A percentile compares a stretch with the other conserved stretches of the same genome.
phyloP scores from a whole-genome alignment of 2,329 filamentous ascomycete genomes.

The Ilyonectria destructans region DNA sequence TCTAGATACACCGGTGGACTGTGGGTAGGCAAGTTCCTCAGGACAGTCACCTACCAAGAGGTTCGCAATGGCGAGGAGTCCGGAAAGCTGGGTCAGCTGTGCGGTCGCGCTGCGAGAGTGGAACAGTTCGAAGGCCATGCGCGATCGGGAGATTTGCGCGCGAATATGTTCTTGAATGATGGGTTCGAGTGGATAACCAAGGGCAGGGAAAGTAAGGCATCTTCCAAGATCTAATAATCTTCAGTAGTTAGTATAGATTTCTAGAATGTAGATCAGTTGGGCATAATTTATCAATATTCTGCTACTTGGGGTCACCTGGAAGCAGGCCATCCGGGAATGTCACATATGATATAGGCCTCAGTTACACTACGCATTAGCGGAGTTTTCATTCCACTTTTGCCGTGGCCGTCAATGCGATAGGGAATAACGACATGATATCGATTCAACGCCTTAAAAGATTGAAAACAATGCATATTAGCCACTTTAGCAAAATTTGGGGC shows the following conservation, averaged over 20 bases:
- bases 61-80: constrained; percentile 24
- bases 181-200: constrained; percentile 23
- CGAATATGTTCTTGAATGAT: constrained; percentile 9
- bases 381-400: no score
- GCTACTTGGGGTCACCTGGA: no score
- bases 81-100: constrained; percentile 28
- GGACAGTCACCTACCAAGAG: constrained; percentile 37
- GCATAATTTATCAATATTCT: not conserved
- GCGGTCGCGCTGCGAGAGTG: constrained; percentile 30
- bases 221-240: not conserved
- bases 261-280: not conserved
- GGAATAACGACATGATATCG: no score
- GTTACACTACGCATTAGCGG: no score
- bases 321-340: no score
- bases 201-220: not conserved
- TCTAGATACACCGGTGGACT: constrained; percentile 28
- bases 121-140: constrained; percentile 37
- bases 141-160: constrained; percentile 33
- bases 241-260: not conserved
- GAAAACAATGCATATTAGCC: no score
- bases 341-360: no score
- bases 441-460: no score
- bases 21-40: constrained; percentile 35
- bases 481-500: no score
- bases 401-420: no score